A percentile compares a stretch with the other conserved stretches of the same genome.
Evolutionary conservation across 2,329 filamentous ascomycete genomes (phyloP).

Genomic region (Calonectria pauciramosa): DNA sequence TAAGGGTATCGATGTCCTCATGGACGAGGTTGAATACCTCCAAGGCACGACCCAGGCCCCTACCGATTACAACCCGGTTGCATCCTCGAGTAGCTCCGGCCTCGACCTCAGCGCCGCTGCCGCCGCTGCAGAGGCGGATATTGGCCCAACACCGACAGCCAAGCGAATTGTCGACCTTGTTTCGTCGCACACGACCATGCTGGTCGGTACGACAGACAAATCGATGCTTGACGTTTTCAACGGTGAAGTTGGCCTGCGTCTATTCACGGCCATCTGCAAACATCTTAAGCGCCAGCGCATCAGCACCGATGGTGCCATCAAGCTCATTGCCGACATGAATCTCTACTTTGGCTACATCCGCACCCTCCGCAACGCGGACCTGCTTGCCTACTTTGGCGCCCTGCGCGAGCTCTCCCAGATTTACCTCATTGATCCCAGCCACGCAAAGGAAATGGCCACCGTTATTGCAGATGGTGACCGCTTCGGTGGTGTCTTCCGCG

Average conservation of each 20-base stretch:
- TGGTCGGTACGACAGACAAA: conserved; percentile 96
- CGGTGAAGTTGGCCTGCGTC: conserved; percentile 92
- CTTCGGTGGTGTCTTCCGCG: conserved; percentile 92
- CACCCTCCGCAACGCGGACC: conserved; percentile 83
- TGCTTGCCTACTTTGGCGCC: conserved; percentile 91
- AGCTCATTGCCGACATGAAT: conserved; percentile 96
- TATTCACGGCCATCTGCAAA: conserved; percentile 95
- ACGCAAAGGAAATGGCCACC: conserved; percentile 94
- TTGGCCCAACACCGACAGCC: conserved; percentile 84
- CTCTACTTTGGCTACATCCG: conserved; percentile 90
- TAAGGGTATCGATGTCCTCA: conserved; percentile 97
- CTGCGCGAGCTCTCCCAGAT: conserved; percentile 95
- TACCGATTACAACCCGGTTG: conserved; percentile 87
- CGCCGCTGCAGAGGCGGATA: conserved; percentile 53
- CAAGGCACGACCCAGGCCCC: conserved; percentile 89
- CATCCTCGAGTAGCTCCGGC: conserved; percentile 23
- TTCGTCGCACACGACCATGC: conserved; percentile 90
- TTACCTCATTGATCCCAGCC: conserved; percentile 85
- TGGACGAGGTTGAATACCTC: conserved; percentile 98
- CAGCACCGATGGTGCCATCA: conserved; percentile 89
- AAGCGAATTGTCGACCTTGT: conserved; percentile 87
- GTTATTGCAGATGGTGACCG: conserved; percentile 93
- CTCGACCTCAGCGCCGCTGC: conserved; percentile 41
- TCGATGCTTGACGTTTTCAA: conserved; percentile 99
- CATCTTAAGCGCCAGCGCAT: conserved; percentile 97